Evolutionary conservation across 371 early-diverging fungal species (phyloP).

Genomic region (Gilbertella persicaria): DNA sequence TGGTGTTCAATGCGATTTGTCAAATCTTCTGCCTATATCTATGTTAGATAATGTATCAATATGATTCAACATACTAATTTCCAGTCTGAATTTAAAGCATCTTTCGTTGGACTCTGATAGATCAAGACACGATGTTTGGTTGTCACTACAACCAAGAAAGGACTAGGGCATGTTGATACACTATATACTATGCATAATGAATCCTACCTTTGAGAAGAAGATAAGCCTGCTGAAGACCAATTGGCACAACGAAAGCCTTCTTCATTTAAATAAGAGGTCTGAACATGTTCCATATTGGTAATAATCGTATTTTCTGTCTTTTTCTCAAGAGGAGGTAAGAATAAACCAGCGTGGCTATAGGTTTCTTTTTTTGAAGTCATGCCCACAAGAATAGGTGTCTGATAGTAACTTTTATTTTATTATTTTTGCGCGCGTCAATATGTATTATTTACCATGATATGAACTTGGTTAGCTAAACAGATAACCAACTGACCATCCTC

Average conservation of each 20-base stretch:
- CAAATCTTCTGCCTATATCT: conserved; percentile 16
- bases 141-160: conserved; percentile 33
- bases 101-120: conserved; percentile 20
- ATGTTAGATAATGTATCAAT: not conserved
- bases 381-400: conserved; percentile 36
- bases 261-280: conserved; percentile 17
- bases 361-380: conserved; percentile 25
- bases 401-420: not conserved
- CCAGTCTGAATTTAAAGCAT: conserved; percentile 24
- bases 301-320: not conserved
- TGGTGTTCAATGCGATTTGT: conserved; percentile 15
- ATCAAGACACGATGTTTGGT: conserved; percentile 34
- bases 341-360: conserved; percentile 17
- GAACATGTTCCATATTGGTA: conserved; percentile 13
- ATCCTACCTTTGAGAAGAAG: conserved; percentile 26
- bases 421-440: not conserved
- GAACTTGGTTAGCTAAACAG: conserved; percentile 23
- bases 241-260: conserved; percentile 31
- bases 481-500: conserved; percentile 28
- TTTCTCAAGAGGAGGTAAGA: conserved; percentile 3
- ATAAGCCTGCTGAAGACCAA: conserved; percentile 36
- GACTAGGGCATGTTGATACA: conserved; percentile 11
- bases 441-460: conserved; percentile 28
- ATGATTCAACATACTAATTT: conserved; percentile 13
- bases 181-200: not conserved